Base-by-base conservation (phyloP, 2,329 filamentous ascomycete genomes). In the Pyrenochaeta sp. region DNA sequence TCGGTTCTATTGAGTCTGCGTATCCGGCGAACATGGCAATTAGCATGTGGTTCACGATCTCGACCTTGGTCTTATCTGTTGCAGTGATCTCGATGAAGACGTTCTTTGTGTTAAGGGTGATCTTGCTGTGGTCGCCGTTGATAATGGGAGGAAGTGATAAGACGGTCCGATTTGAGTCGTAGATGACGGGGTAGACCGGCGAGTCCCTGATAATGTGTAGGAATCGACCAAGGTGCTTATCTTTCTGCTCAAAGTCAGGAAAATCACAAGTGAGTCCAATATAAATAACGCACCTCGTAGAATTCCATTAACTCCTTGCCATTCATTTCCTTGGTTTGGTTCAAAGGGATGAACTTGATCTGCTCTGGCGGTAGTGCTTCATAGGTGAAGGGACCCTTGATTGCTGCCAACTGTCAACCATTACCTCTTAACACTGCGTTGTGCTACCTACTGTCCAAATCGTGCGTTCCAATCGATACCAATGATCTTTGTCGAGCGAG, bases 51-150 rank as follows among this genome's bases (percentile, higher is more conserved):
- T 90, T 91, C 56, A 97, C 94, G 61, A 99, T 91, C 66, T 97
- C 93, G 39, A 98, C 85, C 81, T 99, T 99, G 23, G 96, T 99
- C 73, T 90, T 88, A 75, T 99, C 95, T 35, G 92, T 94, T 35
- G 93, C 96, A 7, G 95, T 99, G 69, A 97, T 92, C 78, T 99
- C 95, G 75, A 99, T 96, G 78, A 99, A 91, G 71, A 99, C 87
- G 71, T 99, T 97, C 72, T 85, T 94, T 53, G 93, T 98, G 74
- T 96, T 81, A 39, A 96, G 80, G 7, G 88, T 92, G 74, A 99
- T 99, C 80, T 99, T 99, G 69, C 93, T 97, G 79, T 95, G 93
- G 71, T 99, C 87, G 69, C 93, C 87, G 80, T 99, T 99, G 83
- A 99, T 99, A 68, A 99, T 98, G 15, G 95, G 95, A 1, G 95